Evolutionary conservation across 106 monocot genomes (phyloP), one percentile per base, ranked within the genome.

Genomic region (Ottelia alismoides): DNA sequence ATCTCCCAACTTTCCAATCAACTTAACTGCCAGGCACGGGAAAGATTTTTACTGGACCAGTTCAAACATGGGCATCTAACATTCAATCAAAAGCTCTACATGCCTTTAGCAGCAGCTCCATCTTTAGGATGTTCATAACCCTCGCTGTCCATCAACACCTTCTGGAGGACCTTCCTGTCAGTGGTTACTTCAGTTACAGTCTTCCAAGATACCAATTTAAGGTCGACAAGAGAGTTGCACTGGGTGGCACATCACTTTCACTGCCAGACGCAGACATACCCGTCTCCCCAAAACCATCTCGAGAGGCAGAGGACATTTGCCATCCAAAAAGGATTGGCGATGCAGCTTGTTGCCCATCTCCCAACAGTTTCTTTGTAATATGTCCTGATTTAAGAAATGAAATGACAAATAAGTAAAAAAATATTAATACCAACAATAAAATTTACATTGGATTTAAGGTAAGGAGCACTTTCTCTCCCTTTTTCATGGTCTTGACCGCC

Each of bases 401-500:
- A n/a, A n/a, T n/a, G n/a, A n/a, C n/a, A n/a, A n/a, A 28, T 47
- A n/a, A 27, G 2, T 22, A 11, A 2, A 44, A 22, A 40, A 25
- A 11, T 22, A 44, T 20, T 31, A 58, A 14, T 2, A 2, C 9
- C 17, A 16, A 35, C 27, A 1, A 1, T 4, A 4, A 43, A 31
- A 25, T 76, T 73, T 73, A 88, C 88, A 83, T 69, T 83, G 83
- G 18, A 81, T 80, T 83, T 30, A 83, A 71, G 17, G 83, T 74
- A 22, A 89, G 83, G 22, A 88, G 76, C 25, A 74, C 88, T 47
- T 79, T 83, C 59, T 89, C 88, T 12, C 54, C 65, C 63, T 83
- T 83, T 75, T 80, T 83, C 88, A 89, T 83, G 20, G 79, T 83
- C 50, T 79, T 83, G 12, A 89, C 79, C 65, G 76, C 83, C 52